phyloP scores from a whole-genome alignment of 495 filamentous ascomycete species.

The Podospora australis region DNA sequence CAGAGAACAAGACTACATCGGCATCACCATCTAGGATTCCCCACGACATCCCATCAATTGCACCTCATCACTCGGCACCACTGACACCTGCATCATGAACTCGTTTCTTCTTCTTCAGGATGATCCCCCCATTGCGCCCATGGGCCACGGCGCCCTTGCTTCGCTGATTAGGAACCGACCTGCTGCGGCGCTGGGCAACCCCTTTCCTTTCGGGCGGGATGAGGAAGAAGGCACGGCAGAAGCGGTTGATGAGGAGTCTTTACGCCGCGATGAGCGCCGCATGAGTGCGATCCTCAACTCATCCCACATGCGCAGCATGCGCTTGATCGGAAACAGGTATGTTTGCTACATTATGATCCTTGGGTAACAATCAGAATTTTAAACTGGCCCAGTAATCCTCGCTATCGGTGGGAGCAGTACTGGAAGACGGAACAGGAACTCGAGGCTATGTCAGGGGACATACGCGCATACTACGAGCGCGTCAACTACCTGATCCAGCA shows the following conservation, averaged over 20 bases:
- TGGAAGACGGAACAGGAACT: slow-evolving; percentile 65
- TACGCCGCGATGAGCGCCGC: slow-evolving; percentile 42
- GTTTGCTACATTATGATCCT: too few relatives aligned
- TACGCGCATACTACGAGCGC: slow-evolving; percentile 77
- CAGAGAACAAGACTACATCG: too few relatives aligned
- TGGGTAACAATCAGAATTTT: too few relatives aligned
- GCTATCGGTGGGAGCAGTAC: slow-evolving; percentile 69
- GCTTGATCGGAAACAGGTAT: slow-evolving; percentile 71
- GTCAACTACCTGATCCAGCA: slow-evolving; percentile 78
- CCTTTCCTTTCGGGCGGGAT: slow-evolving; percentile 11
- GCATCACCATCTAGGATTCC: too few relatives aligned
- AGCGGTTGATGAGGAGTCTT: slow-evolving; percentile 27
- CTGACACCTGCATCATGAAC: too few relatives aligned
- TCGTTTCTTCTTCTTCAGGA: slow-evolving; percentile 33
- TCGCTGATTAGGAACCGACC: slow-evolving; percentile 35
- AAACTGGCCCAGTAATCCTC: too few relatives aligned
- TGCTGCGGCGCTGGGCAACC: slow-evolving; percentile 3
- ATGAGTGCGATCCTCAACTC: slow-evolving; percentile 52
- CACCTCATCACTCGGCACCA: too few relatives aligned
- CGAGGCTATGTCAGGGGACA: slow-evolving; percentile 54
- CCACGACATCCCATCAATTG: too few relatives aligned
- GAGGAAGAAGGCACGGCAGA: slow-evolving; percentile 21
- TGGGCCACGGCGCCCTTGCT: slow-evolving; percentile 26
- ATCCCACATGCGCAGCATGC: slow-evolving; percentile 67
- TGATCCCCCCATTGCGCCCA: slow-evolving; percentile 26